Evolutionary conservation across 768 basidiomycete genomes (phyloP).

Genomic region (Dacryopinax primogenitus): DNA sequence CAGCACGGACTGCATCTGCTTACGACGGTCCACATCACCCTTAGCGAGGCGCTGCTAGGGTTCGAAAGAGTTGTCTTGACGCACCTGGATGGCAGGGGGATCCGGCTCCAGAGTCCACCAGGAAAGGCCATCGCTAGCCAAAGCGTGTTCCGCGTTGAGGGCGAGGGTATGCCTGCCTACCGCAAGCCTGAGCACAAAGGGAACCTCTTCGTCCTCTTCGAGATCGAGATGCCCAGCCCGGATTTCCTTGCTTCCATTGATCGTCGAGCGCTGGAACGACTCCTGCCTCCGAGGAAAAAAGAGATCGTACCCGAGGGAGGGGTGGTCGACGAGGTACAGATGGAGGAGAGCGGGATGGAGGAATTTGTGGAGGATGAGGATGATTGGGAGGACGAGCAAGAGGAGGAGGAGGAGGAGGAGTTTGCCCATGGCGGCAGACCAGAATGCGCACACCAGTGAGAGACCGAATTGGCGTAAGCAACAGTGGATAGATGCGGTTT

Average conservation of each 20-base stretch:
- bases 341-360: conserved; percentile 63
- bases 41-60: conserved; percentile 91
- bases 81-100: conserved; percentile 88
- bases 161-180: conserved; percentile 73
- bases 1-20: conserved; percentile 71
- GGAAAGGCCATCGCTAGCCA: conserved; percentile 65
- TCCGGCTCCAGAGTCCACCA: conserved; percentile 59
- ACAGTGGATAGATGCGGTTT: neutral
- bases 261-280: conserved; percentile 42
- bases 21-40: conserved; percentile 67
- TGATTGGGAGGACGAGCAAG: conserved; percentile 54
- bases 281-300: conserved; percentile 65
- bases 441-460: conserved; percentile 14
- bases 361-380: conserved; percentile 62
- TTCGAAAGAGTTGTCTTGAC: conserved; percentile 82
- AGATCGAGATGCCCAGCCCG: conserved; percentile 76
- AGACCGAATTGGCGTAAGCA: neutral
- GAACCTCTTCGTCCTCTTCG: conserved; percentile 67
- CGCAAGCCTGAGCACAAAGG: conserved; percentile 31
- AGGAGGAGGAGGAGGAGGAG: conserved; percentile 42
- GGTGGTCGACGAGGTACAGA: conserved; percentile 55
- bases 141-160: conserved; percentile 58
- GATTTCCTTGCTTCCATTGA: conserved; percentile 64
- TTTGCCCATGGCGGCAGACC: conserved; percentile 9
- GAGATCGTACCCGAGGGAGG: conserved; percentile 58